These are phyloP conservation scores for Gastrodia elata DNA, from an alignment of 106 monocot genomes.

Conservation along the genomic window DNA sequence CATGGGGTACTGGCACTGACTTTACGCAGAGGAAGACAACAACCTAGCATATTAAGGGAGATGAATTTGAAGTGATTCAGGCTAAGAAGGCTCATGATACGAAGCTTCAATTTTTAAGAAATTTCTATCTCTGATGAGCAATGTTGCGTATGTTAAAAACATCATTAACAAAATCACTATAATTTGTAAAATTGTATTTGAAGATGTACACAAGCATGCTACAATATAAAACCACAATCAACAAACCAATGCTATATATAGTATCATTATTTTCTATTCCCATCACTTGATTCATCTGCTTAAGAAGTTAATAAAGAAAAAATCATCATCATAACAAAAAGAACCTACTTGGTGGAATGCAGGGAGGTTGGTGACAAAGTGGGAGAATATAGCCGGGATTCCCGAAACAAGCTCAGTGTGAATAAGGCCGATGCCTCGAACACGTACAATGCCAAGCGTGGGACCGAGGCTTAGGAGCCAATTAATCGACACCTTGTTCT, in stretches of 20 bases:
- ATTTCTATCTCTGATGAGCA: no score
- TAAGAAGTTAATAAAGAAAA: neutral
- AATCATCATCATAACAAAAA: neutral
- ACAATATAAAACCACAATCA: neutral
- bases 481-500: slow-evolving; percentile 92
- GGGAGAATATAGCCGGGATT: slow-evolving; percentile 91
- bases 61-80: neutral
- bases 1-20: slow-evolving; percentile 72
- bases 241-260: neutral
- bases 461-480: slow-evolving; percentile 92
- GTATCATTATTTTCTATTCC: neutral
- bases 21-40: slow-evolving; percentile 92
- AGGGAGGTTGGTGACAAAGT: slow-evolving; percentile 92
- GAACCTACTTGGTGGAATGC: slow-evolving; percentile 83
- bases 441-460: slow-evolving; percentile 81
- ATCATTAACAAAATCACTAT: no score
- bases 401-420: slow-evolving; percentile 90
- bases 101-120: neutral
- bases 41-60: slow-evolving; percentile 34
- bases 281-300: neutral
- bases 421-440: slow-evolving; percentile 88
- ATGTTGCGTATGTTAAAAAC: no score
- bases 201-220: no score
- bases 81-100: neutral
- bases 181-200: no score